These are phyloP conservation scores for Aureobasidium sp. DNA, from an alignment of 2,329 filamentous ascomycete species.

Conservation along the genomic window DNA sequence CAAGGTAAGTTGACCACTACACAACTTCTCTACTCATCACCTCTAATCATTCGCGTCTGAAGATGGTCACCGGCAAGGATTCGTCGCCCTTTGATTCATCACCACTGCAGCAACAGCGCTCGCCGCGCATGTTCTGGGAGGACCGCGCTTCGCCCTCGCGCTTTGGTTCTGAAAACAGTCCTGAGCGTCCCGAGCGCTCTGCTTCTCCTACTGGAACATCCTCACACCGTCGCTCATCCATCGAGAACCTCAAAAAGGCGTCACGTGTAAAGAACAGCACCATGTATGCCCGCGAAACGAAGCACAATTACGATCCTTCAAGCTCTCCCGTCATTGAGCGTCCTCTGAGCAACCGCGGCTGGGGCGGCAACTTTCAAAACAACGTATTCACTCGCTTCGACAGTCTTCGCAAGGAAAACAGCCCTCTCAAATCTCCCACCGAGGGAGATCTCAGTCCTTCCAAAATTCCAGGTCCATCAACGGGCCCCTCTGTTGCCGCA, in stretches of 20 bases:
- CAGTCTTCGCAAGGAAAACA: constrained; percentile 34
- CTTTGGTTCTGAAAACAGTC: constrained; percentile 60
- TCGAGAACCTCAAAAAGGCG: constrained; percentile 89
- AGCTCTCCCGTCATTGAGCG: constrained; percentile 71
- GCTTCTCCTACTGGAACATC: constrained; percentile 46
- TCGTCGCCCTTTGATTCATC: constrained; percentile 58
- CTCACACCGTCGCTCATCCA: constrained; percentile 74
- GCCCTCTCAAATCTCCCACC: constrained; percentile 24
- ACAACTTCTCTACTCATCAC: not conserved
- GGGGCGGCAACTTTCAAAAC: constrained; percentile 56
- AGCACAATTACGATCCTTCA: constrained; percentile 83
- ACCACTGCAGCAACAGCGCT: constrained; percentile 48
- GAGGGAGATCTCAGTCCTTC: constrained; percentile 47
- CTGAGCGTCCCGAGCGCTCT: constrained; percentile 29
- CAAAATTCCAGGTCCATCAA: constrained; percentile 28
- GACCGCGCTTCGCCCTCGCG: constrained; percentile 47
- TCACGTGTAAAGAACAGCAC: constrained; percentile 97
- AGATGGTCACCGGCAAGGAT: constrained; percentile 62
- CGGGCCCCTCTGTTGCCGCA: not conserved
- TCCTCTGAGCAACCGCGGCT: constrained; percentile 59
- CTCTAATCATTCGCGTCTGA: constrained; percentile 39
- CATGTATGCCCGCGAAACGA: constrained; percentile 88
- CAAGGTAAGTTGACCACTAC: constrained; percentile 49
- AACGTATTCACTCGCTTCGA: constrained; percentile 58
- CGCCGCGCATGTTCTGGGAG: constrained; percentile 88